phyloP scores from a whole-genome alignment of 441 rosid genomes.

The Isatis lusitanica region DNA sequence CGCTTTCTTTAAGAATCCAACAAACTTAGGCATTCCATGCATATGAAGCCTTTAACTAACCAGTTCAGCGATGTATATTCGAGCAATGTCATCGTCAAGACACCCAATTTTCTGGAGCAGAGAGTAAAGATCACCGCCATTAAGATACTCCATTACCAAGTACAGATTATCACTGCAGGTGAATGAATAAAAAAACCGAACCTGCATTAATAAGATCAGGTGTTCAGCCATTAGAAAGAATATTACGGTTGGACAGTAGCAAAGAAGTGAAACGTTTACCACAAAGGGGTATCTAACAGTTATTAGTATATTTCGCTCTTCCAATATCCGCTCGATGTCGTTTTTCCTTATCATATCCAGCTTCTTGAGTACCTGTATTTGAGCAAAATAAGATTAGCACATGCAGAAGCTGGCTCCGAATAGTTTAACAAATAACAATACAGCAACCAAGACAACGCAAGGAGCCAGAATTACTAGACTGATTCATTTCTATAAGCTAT shows the following conservation, averaged over 20 bases:
- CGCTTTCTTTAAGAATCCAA: slow-evolving; percentile 6
- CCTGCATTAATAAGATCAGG: slow-evolving; percentile 52
- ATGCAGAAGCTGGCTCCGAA: slow-evolving; percentile 7
- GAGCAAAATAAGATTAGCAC: slow-evolving; percentile 32
- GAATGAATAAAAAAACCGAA: slow-evolving; percentile 84
- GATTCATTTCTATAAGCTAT: background rate
- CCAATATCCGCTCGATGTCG: slow-evolving; percentile 77
- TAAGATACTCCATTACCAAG: slow-evolving; percentile 92
- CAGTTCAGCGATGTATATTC: slow-evolving; percentile 83
- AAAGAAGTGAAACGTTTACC: slow-evolving; percentile 48
- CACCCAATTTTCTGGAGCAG: slow-evolving; percentile 81
- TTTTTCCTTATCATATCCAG: slow-evolving; percentile 84
- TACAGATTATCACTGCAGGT: slow-evolving; percentile 87
- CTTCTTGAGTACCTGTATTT: slow-evolving; percentile 73
- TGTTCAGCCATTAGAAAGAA: slow-evolving; percentile 30
- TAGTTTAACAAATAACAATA: background rate
- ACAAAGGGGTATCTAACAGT: slow-evolving; percentile 88
- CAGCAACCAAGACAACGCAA: background rate
- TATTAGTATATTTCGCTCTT: slow-evolving; percentile 81
- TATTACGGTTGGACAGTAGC: slow-evolving; percentile 16
- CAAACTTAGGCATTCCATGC: slow-evolving; percentile 14
- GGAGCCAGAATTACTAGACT: background rate
- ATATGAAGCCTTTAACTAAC: slow-evolving; percentile 44
- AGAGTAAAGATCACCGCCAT: slow-evolving; percentile 84
- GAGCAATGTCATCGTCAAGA: slow-evolving; percentile 81